Evolutionary conservation across 2,329 filamentous ascomycete species (phyloP), one percentile per base, ranked within the genome.

Genomic region (Calonectria fujianensis): DNA sequence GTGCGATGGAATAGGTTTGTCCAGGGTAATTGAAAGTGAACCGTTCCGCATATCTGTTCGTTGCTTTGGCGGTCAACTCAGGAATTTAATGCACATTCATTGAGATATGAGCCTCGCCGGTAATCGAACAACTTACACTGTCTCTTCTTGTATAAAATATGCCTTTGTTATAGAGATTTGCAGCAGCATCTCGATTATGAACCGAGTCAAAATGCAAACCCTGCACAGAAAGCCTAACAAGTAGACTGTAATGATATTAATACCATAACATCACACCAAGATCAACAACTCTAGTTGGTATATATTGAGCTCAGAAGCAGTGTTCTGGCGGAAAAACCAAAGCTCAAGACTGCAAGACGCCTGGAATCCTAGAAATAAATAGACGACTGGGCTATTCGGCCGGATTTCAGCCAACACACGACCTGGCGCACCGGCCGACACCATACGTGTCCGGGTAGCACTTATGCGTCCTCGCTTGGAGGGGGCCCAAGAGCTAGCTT

Each of bases 401-500:
- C 14, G 20, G 41, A 48, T 11, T 8, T n/a, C 7, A 10, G 41
- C n/a, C 1, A n/a, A 11, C 41, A 20, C 18, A n/a, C 7, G 20
- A 7, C 20, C n/a, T n/a, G 9, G n/a, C 9, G 41, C 9, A 48
- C 41, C 20, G 10, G 41, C 6, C 20, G 7, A n/a, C 41, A 6
- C 20, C 41, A n/a, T 10, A 48, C 8, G 41, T 10, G 20, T 11
- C 41, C n/a, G 20, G 39, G 20, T 11, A 48, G 41, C 9, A 94
- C 31, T 78, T 32, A 78, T 20, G 66, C 65, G 67, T 76, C 76
- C 70, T 76, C 32, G 29, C 72, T 75, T 1, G 57, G 57, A 1
- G 83, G 35, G 0, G 83, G 83, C 4, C 82, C 82, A 69, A 89
- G 79, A 0, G 85, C 85, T 31, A 91, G 82, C 81, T 91, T 91